Conservation (phyloP, 345 rosid genomes). For the Arabidopsis arenosa region DNA sequence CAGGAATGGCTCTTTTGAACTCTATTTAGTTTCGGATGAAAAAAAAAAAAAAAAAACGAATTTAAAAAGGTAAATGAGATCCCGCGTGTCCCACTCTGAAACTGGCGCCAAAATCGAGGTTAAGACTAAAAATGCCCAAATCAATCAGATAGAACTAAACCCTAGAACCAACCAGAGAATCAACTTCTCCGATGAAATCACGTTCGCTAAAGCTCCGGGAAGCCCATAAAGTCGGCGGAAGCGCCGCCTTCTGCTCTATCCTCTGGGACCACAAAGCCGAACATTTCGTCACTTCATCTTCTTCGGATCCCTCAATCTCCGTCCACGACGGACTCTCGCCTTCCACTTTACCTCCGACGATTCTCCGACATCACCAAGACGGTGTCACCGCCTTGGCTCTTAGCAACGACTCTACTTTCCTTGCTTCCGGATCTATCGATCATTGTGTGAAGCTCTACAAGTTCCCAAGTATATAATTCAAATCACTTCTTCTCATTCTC, state of each 20-base stretch:
- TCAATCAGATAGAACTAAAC: neutral
- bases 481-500: neutral
- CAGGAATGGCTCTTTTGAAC: too few relatives aligned
- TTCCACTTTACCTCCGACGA: conserved; percentile 64
- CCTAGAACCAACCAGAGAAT: neutral
- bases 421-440: conserved; percentile 93
- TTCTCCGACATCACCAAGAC: conserved; percentile 93
- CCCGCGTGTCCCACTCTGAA: neutral
- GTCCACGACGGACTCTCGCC: conserved; percentile 76
- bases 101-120: conserved; percentile 13
- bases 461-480: conserved; percentile 72
- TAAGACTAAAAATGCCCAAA: neutral
- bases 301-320: conserved; percentile 74
- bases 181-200: conserved; percentile 62
- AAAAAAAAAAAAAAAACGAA: too few relatives aligned
- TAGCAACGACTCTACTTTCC: conserved; percentile 88
- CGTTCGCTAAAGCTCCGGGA: conserved; percentile 81
- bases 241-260: conserved; percentile 78
- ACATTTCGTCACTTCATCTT: conserved; percentile 86
- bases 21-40: too few relatives aligned
- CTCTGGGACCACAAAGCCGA: conserved; percentile 81
- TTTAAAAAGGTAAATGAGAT: neutral
- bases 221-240: conserved; percentile 64
- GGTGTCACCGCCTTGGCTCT: conserved; percentile 88
- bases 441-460: conserved; percentile 97